Base-by-base conservation (phyloP, 257 asterid species). In the Capsicum chinense region DNA sequence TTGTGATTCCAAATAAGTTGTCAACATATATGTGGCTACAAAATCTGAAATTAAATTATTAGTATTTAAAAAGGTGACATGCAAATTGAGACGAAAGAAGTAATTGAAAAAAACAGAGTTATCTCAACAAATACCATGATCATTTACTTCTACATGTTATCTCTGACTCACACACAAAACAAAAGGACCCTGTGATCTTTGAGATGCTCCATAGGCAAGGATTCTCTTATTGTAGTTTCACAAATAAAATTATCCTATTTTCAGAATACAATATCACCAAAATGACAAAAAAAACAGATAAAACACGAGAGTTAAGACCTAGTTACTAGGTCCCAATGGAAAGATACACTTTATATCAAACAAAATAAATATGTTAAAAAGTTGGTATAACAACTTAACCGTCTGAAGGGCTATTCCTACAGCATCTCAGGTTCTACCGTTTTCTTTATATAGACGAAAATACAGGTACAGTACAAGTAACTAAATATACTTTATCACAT, bases 371-470 rank as follows among this genome's bases (percentile, higher is more conserved):
- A 84, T 57, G 87, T 84, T 74, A 68, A 85, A 19, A 56, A 16
- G 84, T 80, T 57, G 73, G 83, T 67, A 83, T 85, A 39, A 83
- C 84, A 48, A 83, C 82, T 64, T 48, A 56, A 81, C 69, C 58
- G 76, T 59, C 85, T 74, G 76, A 62, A 44, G 73, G 81, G 76
- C 86, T 76, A 39, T 85, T 82, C 71, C 85, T 62, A 52, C 79
- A 73, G 50, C 85, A 80, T 78, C 52, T 85, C 33, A 56, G 81
- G 82, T 87, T 67, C 89, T 85, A 87, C 83, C 26, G 80, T 83
- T 79, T 85, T 86, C 56, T 83, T 70, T 68, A 84, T 83, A 47
- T 87, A 87, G 85, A 83, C 87, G 87, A 83, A 48, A 35, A 73
- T 85, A 64, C 56, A 74, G 83, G 16, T 69, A 39, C 50, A 39